Percentiles rank a stretch among this genome's conserved stretches.
Evolutionary conservation across 78 protist species (phyloP).

Genomic region (Dictyostelium intermedium): DNA sequence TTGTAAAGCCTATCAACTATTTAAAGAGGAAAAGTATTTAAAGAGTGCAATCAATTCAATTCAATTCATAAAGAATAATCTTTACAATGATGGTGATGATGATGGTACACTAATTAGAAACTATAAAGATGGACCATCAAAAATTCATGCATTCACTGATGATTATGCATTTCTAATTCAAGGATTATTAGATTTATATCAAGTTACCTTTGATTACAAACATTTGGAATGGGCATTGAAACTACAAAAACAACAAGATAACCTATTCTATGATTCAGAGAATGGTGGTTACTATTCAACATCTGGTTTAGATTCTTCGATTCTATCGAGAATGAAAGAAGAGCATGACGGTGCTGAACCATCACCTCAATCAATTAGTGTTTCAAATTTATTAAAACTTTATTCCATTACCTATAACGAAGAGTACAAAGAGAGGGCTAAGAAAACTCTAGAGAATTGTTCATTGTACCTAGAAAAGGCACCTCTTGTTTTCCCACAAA

Average conservation of each 20-base stretch:
- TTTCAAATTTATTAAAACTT: conserved; percentile 37
- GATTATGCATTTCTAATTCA: conserved; percentile 87
- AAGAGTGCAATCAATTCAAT: conserved; percentile 54
- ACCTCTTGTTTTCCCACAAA: conserved; percentile 73
- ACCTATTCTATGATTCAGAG: conserved; percentile 36
- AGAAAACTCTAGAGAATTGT: not conserved
- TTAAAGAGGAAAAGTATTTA: conserved; percentile 14
- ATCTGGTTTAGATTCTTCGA: not conserved
- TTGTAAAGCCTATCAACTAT: conserved; percentile 32
- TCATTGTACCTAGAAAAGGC: conserved; percentile 54
- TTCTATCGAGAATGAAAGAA: conserved; percentile 55
- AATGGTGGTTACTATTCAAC: conserved; percentile 59
- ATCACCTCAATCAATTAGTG: conserved; percentile 55
- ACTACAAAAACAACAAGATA: conserved; percentile 50
- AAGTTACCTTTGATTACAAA: not conserved
- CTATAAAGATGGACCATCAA: conserved; percentile 76
- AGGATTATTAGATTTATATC: conserved; percentile 80
- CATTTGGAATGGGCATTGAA: conserved; percentile 53
- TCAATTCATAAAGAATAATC: conserved; percentile 42
- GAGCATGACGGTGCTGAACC: conserved; percentile 84
- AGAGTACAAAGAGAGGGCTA: conserved; percentile 41
- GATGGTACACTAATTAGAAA: conserved; percentile 38
- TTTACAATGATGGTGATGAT: conserved; percentile 2
- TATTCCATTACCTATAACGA: not conserved
- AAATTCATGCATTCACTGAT: conserved; percentile 63